A percentile compares a stretch with the other conserved stretches of the same genome.
Conservation (phyloP, 345 rosid species). For the Syzygium jambos region DNA sequence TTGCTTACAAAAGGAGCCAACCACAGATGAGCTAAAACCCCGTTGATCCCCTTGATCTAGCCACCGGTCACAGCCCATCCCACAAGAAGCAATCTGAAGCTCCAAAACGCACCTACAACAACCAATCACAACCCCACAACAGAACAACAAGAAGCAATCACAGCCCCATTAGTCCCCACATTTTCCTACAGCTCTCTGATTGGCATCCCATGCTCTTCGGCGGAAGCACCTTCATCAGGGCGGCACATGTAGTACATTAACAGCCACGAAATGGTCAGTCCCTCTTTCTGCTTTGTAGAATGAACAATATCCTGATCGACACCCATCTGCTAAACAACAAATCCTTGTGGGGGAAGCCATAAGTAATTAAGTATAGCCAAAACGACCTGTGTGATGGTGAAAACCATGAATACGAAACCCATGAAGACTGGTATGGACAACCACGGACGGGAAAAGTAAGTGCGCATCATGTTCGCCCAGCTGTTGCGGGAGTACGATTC, state of each 20-base stretch:
- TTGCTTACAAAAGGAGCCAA: too few species aligned
- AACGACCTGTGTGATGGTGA: neutral
- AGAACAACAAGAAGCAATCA: neutral
- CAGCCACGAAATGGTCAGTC: neutral
- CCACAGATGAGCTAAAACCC: too few species aligned
- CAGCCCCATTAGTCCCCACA: too few species aligned
- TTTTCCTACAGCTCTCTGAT: neutral
- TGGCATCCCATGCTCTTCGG: neutral
- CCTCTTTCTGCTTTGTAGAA: neutral
- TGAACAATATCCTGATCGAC: too few species aligned
- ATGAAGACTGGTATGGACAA: neutral
- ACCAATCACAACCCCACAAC: neutral
- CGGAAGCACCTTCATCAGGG: neutral
- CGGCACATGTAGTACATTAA: neutral
- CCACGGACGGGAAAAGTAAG: constrained; percentile 3
- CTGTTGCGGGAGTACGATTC: neutral
- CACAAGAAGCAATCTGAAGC: neutral
- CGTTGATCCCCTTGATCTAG: neutral
- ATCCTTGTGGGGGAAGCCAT: neutral
- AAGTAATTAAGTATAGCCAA: neutral
- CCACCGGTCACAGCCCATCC: too few species aligned
- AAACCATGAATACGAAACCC: neutral
- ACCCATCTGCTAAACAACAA: neutral
- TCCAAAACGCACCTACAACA: neutral
- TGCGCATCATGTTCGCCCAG: neutral